Evolutionary conservation across 164 flowering plant genomes (phyloP), one percentile per base, ranked within the genome.

Genomic region (Brasenia schreberi): DNA sequence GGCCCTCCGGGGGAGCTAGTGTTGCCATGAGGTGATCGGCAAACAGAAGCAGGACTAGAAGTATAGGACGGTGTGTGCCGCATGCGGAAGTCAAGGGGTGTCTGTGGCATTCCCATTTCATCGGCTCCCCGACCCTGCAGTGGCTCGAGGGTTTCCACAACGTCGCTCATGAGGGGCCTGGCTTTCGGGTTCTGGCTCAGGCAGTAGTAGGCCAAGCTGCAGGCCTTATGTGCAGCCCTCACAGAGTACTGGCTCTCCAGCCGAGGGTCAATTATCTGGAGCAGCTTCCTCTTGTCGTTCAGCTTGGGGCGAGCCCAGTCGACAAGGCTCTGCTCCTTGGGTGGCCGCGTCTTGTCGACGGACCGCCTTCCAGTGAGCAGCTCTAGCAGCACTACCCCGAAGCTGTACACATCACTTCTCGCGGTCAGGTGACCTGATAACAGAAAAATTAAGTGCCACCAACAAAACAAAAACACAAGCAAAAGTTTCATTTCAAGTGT

Each of bases 251-350:
- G 87, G 72, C 76, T 78, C 71, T 90, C 98, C 80, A 94, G 75
- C 77, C 95, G 82, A 1, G 90, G 97, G 76, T 94, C 97, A 49
- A 94, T 84, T 62, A 94, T 84, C 77, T 89, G 98, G 66, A 91
- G 83, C 79, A 89, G 64, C 66, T 85, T 94, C 68, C 88, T 81
- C 83, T 89, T 90, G 81, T 94, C 98, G 62, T 85, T 90, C 49
- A 90, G 83, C 71, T 91, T 90, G 5, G 98, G 97, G 65, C 98
- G 79, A 9, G 95, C 97, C 98, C 97, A 94, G 68, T 94, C 98
- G 19, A 94, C 97, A 80, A 94, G 72, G 76, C 83, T 90, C 78
- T 90, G 96, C 79, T 94, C 96, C 76, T 77, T 91, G 79, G 89
- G 79, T 2, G 97, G 95, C 59, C 96, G 86, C 1, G 95, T 86